Conservation (phyloP, 164 flowering plant genomes). For the Stephania japonica region DNA sequence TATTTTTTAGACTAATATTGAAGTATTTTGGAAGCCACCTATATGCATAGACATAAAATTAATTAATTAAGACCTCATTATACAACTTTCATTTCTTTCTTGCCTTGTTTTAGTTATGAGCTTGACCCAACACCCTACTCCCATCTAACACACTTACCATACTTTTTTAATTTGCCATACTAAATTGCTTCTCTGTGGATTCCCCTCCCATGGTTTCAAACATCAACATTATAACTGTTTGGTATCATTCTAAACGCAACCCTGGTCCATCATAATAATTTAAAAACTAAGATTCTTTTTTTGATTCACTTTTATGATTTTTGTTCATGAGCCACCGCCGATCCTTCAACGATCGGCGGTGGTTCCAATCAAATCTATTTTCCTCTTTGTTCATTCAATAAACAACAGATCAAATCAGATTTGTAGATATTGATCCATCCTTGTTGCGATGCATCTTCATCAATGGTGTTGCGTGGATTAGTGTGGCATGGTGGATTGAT, state of each 20-base stretch:
- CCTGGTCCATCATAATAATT: too few relatives aligned
- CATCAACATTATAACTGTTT: background rate
- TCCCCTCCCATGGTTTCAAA: slow-evolving; percentile 1
- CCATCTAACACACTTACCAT: slow-evolving; percentile 4
- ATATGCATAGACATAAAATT: background rate
- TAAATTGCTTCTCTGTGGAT: background rate
- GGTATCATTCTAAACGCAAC: background rate
- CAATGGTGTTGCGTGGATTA: too few relatives aligned
- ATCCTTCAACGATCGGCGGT: too few relatives aligned
- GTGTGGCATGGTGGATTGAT: too few relatives aligned
- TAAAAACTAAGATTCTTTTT: too few relatives aligned
- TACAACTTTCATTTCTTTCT: background rate
- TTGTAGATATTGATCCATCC: too few relatives aligned
- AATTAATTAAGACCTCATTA: background rate
- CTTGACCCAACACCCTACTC: slow-evolving; percentile 7
- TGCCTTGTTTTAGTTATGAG: slow-evolving; percentile 7
- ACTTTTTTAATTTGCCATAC: slow-evolving; percentile 2
- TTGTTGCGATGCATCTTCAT: too few relatives aligned
- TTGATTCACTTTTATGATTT: too few relatives aligned
- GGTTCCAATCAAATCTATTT: too few relatives aligned
- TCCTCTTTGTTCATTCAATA: too few relatives aligned
- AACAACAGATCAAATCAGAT: too few relatives aligned
- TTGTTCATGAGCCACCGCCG: too few relatives aligned
- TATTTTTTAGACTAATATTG: background rate
- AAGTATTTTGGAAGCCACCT: slow-evolving; percentile 13